A percentile compares a stretch with the other conserved stretches of the same genome.
Evolutionary conservation across 495 filamentous ascomycete species (phyloP).

Genomic region (Aspergillus baeticus): DNA sequence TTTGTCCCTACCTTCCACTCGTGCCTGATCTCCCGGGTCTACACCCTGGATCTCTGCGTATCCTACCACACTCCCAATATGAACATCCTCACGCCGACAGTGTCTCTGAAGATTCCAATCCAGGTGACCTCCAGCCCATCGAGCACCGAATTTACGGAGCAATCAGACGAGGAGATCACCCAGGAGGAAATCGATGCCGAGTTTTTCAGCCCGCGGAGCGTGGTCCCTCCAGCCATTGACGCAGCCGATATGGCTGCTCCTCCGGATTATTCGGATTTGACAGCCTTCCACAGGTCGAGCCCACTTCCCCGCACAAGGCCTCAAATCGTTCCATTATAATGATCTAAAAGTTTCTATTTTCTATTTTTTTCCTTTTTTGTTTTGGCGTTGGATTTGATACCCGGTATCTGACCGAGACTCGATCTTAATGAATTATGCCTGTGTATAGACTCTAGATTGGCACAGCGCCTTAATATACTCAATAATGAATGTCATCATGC

Average conservation of each 20-base stretch:
- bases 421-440: neutral
- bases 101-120: conserved; percentile 71
- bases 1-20: conserved; percentile 88
- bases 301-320: neutral
- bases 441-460: neutral
- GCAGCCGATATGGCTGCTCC: conserved; percentile 3
- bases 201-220: conserved; percentile 38
- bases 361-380: too few species aligned
- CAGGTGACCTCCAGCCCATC: conserved; percentile 56
- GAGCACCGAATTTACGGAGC: conserved; percentile 1
- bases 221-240: conserved; percentile 16
- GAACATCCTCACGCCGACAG: conserved; percentile 50
- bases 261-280: conserved; percentile 19
- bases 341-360: conserved; percentile 1
- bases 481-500: conserved; percentile 4
- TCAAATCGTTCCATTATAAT: neutral
- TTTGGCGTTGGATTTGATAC: conserved; percentile 1
- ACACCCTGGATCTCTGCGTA: conserved; percentile 69
- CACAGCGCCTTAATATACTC: neutral
- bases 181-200: conserved; percentile 37
- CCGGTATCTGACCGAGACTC: neutral
- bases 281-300: neutral
- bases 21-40: conserved; percentile 78
- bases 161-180: conserved; percentile 25
- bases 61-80: conserved; percentile 57